Percentiles rank a stretch among this genome's conserved stretches.
These are phyloP conservation scores for Penicillium sp. DNA, from an alignment of 2,329 filamentous ascomycete genomes.

Conservation along the genomic window DNA sequence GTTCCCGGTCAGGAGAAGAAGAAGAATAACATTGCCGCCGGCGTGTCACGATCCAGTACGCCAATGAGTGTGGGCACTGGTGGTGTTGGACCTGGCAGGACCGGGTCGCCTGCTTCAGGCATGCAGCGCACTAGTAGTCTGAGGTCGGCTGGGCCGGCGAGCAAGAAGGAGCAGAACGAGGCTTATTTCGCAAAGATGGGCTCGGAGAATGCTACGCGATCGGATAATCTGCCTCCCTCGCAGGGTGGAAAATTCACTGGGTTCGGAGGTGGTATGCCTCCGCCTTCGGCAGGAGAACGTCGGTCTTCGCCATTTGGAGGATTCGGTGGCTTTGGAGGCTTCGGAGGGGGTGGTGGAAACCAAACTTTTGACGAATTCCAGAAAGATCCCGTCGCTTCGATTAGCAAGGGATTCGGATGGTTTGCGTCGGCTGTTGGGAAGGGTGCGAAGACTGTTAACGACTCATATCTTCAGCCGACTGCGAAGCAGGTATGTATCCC, in stretches of 20 bases:
- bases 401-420: conserved; percentile 94
- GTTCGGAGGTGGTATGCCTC: conserved; percentile 76
- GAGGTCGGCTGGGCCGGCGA: conserved; percentile 36
- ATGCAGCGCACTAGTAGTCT: conserved; percentile 1
- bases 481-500: conserved; percentile 70
- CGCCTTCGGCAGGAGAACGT: conserved; percentile 42
- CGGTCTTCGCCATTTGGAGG: conserved; percentile 24
- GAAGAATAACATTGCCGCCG: conserved; percentile 29
- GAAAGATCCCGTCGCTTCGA: conserved; percentile 81
- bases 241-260: conserved; percentile 92
- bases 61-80: conserved; percentile 19
- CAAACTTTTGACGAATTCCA: conserved; percentile 85
- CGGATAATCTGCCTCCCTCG: conserved; percentile 74
- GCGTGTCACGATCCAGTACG: conserved; percentile 28
- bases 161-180: conserved; percentile 70
- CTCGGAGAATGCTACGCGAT: conserved; percentile 73
- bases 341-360: conserved; percentile 46
- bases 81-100: conserved; percentile 5
- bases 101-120: conserved; percentile 25
- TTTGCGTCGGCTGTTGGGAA: conserved; percentile 84
- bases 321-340: conserved; percentile 18
- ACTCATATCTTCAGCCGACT: conserved; percentile 88
- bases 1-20: conserved; percentile 67
- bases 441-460: conserved; percentile 87
- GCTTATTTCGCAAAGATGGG: conserved; percentile 87